These are phyloP conservation scores for Candida coleopterorum DNA, from an alignment of 805 yeast genomes.

Conservation along the genomic window DNA sequence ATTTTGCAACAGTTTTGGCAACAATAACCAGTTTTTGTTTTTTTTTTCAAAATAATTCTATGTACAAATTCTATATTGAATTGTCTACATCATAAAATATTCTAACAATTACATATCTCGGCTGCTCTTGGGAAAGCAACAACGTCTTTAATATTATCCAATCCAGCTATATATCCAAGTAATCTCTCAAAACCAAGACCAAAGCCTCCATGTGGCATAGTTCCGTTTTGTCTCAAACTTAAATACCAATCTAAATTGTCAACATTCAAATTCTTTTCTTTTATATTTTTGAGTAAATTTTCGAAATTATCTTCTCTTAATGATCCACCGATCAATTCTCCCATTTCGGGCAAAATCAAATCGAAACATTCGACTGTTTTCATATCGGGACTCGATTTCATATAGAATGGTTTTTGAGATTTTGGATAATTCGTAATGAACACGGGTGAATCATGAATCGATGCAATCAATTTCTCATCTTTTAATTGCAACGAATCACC, in stretches of 20 bases:
- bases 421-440: constrained; percentile 88
- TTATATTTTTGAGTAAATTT: constrained; percentile 46
- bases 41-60: too few species aligned
- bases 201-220: constrained; percentile 94
- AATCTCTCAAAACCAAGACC: constrained; percentile 93
- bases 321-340: constrained; percentile 94
- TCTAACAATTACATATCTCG: constrained; percentile 30
- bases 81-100: too few species aligned
- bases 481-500: constrained; percentile 76
- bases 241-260: constrained; percentile 76
- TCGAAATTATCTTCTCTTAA: constrained; percentile 70
- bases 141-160: constrained; percentile 80
- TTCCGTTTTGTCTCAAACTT: constrained; percentile 67
- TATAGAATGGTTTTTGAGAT: constrained; percentile 82
- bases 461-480: constrained; percentile 90
- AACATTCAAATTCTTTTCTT: constrained; percentile 49
- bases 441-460: constrained; percentile 70
- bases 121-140: constrained; percentile 82
- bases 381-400: constrained; percentile 52
- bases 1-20: too few species aligned
- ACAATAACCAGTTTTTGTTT: too few species aligned
- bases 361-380: constrained; percentile 88
- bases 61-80: too few species aligned
- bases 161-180: constrained; percentile 63
- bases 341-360: constrained; percentile 82